Evolutionary conservation across 2,329 filamentous ascomycete genomes (phyloP), one percentile per base, ranked within the genome.

Genomic region (Thielaviopsis musarum): DNA sequence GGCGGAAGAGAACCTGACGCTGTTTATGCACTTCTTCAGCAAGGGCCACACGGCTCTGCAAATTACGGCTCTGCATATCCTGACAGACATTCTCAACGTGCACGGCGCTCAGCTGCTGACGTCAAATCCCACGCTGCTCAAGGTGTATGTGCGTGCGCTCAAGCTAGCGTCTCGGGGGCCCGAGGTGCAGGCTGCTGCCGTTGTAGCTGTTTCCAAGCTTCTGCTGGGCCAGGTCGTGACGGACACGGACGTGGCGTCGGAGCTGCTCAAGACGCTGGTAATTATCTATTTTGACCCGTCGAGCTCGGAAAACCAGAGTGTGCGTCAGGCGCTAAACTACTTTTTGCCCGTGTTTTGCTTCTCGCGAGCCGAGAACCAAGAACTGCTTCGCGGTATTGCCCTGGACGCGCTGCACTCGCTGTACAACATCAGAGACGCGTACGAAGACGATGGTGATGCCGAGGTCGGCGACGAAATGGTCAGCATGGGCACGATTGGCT

Each of bases 341-440:
- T 96, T 96, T 77, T 75, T 97, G 41, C 91, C 91, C 0, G 91
- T 96, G 0, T 97, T 94, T 73, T 93, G 88, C 70, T 95, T 91
- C 70, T 91, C 87, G 7, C 80, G 88, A 2, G 71, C 83, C 3
- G 85, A 88, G 63, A 95, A 96, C 66, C 90, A 93, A 63, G 80
- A 85, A 28, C 78, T 89, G 38, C 90, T 97, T 86, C 81, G 83
- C 6, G 73, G 76, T 19, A 80, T 96, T 21, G 81, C 86, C 0
- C 79, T 91, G 1, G 80, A 85, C 26, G 82, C 89, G 0, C 74
- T 97, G 10, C 84, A 89, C 63, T 81, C 84, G 13, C 78, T 95
- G 7, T 80, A 86, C 66, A 85, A 85, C 61, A 75, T 88, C 10
- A 79, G 85, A 12, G 86, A 89, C 67, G 83, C 81, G 0, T 70